These are phyloP conservation scores for Podospora sp. DNA, from an alignment of 495 filamentous ascomycete genomes.

Conservation along the genomic window DNA sequence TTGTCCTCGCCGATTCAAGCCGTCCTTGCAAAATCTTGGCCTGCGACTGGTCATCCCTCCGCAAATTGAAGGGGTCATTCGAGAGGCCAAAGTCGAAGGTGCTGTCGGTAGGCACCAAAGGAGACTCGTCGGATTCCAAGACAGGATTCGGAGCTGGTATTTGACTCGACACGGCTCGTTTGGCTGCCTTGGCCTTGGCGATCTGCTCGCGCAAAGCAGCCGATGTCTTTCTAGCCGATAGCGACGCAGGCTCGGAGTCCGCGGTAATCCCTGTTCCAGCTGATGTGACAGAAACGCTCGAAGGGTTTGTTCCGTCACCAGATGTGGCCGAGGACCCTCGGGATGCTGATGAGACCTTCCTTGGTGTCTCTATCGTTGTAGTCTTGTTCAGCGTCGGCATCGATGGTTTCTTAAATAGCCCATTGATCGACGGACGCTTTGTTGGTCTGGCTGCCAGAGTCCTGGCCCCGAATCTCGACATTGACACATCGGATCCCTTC, in stretches of 20 bases:
- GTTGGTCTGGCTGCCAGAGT: conserved; percentile 52
- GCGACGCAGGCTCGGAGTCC: conserved; percentile 42
- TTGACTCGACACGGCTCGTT: conserved; percentile 57
- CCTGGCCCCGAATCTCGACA: conserved; percentile 51
- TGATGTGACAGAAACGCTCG: conserved; percentile 41
- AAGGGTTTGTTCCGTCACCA: conserved; percentile 45
- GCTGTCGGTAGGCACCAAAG: conserved; percentile 49
- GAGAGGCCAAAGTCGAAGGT: conserved; percentile 57
- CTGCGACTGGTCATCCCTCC: conserved; percentile 58
- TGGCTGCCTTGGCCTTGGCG: conserved; percentile 88
- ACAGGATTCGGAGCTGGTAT: conserved; percentile 33
- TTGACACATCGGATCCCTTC: conserved; percentile 25
- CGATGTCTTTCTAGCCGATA: conserved; percentile 66
- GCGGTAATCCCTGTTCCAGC: conserved; percentile 42
- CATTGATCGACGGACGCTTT: conserved; percentile 58
- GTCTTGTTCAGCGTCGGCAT: conserved; percentile 46
- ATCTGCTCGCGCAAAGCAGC: conserved; percentile 85
- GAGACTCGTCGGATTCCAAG: conserved; percentile 43
- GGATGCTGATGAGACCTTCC: conserved; percentile 45
- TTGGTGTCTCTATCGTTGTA: conserved; percentile 32
- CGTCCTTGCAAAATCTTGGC: conserved; percentile 73
- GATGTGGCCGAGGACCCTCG: conserved; percentile 53
- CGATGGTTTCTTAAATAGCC: conserved; percentile 57
- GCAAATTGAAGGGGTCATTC: conserved; percentile 69
- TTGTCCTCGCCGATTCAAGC: conserved; percentile 72